A percentile compares a stretch with the other conserved stretches of the same genome.
phyloP scores from a whole-genome alignment of 495 filamentous ascomycete genomes.

The Xylaria venustula region DNA sequence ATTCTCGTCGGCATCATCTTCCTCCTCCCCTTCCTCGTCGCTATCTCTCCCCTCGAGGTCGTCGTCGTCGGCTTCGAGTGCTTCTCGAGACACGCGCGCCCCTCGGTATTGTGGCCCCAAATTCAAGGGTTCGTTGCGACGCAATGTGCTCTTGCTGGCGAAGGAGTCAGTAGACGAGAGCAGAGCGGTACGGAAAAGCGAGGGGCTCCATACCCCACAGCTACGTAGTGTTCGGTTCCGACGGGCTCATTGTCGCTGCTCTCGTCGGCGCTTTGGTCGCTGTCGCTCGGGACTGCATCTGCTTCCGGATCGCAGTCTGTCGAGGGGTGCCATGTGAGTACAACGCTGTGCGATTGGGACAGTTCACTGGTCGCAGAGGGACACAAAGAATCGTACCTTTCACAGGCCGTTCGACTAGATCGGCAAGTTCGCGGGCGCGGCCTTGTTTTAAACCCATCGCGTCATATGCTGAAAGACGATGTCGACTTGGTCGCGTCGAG shows the following conservation, averaged over 20 bases:
- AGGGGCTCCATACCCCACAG: conserved; percentile 62
- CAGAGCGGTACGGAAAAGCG: background rate
- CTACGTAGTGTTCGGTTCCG: conserved; percentile 79
- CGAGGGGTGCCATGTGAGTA: conserved; percentile 13
- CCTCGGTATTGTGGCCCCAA: conserved; percentile 84
- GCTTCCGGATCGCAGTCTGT: conserved; percentile 90
- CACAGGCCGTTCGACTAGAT: conserved; percentile 39
- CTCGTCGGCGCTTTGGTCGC: conserved; percentile 55
- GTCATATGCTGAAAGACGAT: background rate
- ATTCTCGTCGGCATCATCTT: conserved; percentile 41
- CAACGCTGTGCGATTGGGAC: background rate
- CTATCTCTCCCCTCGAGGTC: conserved; percentile 38
- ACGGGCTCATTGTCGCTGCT: conserved; percentile 49
- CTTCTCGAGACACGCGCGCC: conserved; percentile 70
- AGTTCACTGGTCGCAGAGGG: too few species aligned
- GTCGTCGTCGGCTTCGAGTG: conserved; percentile 50
- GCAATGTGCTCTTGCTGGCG: conserved; percentile 76
- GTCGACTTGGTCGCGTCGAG: background rate
- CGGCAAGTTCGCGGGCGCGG: conserved; percentile 36
- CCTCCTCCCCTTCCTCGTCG: conserved; percentile 36
- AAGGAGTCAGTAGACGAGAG: conserved; percentile 14
- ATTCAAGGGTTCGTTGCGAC: conserved; percentile 62
- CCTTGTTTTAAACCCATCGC: conserved; percentile 36
- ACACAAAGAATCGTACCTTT: conserved; percentile 34
- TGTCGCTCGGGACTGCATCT: conserved; percentile 50